These are phyloP conservation scores for Pyrus betulifolia DNA, from an alignment of 306 rosid species.

Conservation along the genomic window DNA sequence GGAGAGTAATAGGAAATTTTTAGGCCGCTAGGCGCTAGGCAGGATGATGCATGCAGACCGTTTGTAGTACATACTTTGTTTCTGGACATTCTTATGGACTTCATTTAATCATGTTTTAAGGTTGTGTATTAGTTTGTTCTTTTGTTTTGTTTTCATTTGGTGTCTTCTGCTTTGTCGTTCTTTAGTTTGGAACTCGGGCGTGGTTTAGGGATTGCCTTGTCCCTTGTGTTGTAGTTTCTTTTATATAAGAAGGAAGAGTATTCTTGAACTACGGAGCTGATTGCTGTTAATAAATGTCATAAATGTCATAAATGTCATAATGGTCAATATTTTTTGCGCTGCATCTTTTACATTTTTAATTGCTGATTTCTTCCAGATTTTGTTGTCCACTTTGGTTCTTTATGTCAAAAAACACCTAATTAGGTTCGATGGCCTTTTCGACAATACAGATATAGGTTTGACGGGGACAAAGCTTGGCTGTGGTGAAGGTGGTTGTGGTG, in stretches of 20 bases:
- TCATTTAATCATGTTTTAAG: neutral
- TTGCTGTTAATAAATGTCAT: neutral
- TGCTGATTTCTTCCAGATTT: neutral
- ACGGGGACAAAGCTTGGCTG: conserved; percentile 97
- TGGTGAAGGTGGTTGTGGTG: conserved; percentile 99
- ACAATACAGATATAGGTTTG: conserved; percentile 46
- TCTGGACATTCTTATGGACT: neutral
- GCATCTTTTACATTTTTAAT: neutral
- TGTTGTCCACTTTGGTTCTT: neutral
- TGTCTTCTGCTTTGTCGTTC: neutral
- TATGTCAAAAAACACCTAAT: neutral
- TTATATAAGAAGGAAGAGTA: neutral
- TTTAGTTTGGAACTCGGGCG: neutral
- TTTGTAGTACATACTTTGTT: neutral
- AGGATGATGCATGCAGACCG: neutral
- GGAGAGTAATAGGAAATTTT: neutral
- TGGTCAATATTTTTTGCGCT: neutral
- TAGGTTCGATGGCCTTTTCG: neutral
- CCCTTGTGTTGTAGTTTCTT: neutral
- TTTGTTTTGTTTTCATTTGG: neutral
- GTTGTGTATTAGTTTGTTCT: neutral
- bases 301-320: neutral
- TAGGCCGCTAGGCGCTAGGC: neutral
- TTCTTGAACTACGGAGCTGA: neutral
- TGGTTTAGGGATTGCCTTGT: neutral